phyloP scores from a whole-genome alignment of 2,329 filamentous ascomycete genomes.

The Neonectria coccinea region DNA sequence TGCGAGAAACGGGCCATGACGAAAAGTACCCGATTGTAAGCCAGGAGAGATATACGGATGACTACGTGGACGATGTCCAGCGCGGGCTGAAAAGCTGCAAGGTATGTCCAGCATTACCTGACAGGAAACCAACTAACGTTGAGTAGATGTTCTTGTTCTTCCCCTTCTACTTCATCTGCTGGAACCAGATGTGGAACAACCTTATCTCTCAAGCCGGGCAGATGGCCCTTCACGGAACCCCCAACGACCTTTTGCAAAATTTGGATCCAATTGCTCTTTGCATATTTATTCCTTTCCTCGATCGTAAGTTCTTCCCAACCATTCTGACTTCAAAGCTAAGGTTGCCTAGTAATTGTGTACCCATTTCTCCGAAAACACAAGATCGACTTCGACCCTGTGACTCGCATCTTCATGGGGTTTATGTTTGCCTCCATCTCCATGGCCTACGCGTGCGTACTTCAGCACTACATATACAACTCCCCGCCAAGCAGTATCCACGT shows the following conservation, averaged over 20 bases:
- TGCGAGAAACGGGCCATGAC: slow-evolving; percentile 30
- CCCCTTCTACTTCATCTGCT: slow-evolving; percentile 31
- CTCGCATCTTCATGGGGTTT: slow-evolving; percentile 40
- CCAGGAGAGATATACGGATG: slow-evolving; percentile 41
- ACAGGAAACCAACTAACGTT: neutral
- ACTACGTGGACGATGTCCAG: slow-evolving; percentile 39
- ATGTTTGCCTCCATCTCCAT: slow-evolving; percentile 41
- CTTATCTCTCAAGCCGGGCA: slow-evolving; percentile 46
- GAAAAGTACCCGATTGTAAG: slow-evolving; percentile 38
- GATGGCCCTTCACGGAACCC: slow-evolving; percentile 39
- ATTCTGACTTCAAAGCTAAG: neutral
- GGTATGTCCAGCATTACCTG: slow-evolving; percentile 23
- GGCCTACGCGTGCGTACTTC: slow-evolving; percentile 38
- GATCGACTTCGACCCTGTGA: slow-evolving; percentile 38
- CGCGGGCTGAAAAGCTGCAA: slow-evolving; percentile 43
- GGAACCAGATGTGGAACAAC: slow-evolving; percentile 49
- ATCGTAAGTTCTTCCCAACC: slow-evolving; percentile 29
- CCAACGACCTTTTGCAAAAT: slow-evolving; percentile 47
- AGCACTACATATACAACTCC: slow-evolving; percentile 39
- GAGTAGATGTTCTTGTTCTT: slow-evolving; percentile 28
- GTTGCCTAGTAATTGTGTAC: slow-evolving; percentile 29
- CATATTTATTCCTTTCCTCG: slow-evolving; percentile 46
- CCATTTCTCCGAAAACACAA: slow-evolving; percentile 37
- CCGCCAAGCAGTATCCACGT: slow-evolving; percentile 30
- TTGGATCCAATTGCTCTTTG: slow-evolving; percentile 45